Conservation (phyloP, 176 grass and related monocot genomes). For the Melocanna baccifera region DNA sequence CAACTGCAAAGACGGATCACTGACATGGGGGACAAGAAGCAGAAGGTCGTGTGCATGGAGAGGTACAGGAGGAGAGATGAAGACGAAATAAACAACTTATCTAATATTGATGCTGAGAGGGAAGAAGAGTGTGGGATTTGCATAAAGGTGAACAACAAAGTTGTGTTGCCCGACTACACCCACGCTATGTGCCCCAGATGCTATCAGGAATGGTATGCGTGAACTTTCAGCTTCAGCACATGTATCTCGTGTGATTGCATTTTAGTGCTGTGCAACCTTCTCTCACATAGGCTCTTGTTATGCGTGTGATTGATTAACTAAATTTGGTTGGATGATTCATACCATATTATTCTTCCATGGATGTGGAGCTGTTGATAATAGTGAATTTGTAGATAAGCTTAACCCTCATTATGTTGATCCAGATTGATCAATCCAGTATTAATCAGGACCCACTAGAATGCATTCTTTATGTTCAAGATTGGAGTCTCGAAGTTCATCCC, state of each 20-base stretch:
- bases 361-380: not conserved
- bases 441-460: constrained; percentile 68
- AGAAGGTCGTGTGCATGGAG: constrained; percentile 58
- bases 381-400: constrained; percentile 13
- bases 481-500: constrained; percentile 83
- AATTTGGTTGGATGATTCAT: not conserved
- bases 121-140: constrained; percentile 91
- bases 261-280: constrained; percentile 19
- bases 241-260: constrained; percentile 6
- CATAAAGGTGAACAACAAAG: constrained; percentile 73
- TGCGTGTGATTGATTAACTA: not conserved
- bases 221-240: not conserved
- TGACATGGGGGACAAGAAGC: constrained; percentile 64
- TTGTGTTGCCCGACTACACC: constrained; percentile 76
- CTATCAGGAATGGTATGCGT: constrained; percentile 58
- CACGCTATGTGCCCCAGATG: constrained; percentile 73
- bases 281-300: not conserved
- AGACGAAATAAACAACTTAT: constrained; percentile 40
- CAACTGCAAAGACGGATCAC: constrained; percentile 81
- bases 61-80: constrained; percentile 63
- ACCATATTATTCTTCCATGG: not conserved
- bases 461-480: constrained; percentile 55
- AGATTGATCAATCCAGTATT: constrained; percentile 40
- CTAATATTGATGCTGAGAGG: constrained; percentile 68
- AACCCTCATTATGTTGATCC: not conserved